Base-by-base conservation (phyloP, 371 early-diverging fungal species). In the Lichtheimia ornata region DNA sequence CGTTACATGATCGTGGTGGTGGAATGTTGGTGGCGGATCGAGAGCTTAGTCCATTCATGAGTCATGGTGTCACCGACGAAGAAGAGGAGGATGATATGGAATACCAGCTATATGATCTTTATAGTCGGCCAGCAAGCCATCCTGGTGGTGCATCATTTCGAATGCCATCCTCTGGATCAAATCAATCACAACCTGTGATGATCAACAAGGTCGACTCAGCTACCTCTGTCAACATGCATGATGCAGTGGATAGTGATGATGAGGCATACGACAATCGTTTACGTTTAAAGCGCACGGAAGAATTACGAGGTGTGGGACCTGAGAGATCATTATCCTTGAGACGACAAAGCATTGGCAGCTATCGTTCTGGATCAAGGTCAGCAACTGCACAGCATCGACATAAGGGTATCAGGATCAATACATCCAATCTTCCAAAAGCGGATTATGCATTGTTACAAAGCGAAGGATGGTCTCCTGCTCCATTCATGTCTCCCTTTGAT, bases 11-110 rank as follows among this genome's bases (percentile, higher is more conserved):
- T 53, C 70, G 71, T 20, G 79, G 79, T 20, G 79, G 79, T 40
- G 81, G 77, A 18, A 73, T 70, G 13, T 66, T 75, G 1, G 59
- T 74, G 3, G 64, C 72, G 3, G 78, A 74, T 57, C 61, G 66
- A n/a, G 72, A 80, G 25, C 41, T 89, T 15, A 87, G 87, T 50
- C 85, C 88, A 4, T 90, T 83, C 62, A 79, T 85, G 24, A 83
- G 77, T 11, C 79, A 77, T 1, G 82, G 74, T 45, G 73, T 81
- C 66, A 78, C 82, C 1, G 82, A 84, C 35, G 80, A 84, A 3
- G 82, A 85, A 15, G 79, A 77, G n/a, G 53, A 58, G 17, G 50
- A 50, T 3, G 45, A 61, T 44, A 14, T 53, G 20, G 68, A 57
- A 42, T 35, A 54, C 27, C 59, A 63, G n/a, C 55, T 60, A 5